A percentile compares a stretch with the other conserved stretches of the same genome.
phyloP scores from a whole-genome alignment of 1,139 yeast genomes.

The Debaryomycetaceae sp. region DNA sequence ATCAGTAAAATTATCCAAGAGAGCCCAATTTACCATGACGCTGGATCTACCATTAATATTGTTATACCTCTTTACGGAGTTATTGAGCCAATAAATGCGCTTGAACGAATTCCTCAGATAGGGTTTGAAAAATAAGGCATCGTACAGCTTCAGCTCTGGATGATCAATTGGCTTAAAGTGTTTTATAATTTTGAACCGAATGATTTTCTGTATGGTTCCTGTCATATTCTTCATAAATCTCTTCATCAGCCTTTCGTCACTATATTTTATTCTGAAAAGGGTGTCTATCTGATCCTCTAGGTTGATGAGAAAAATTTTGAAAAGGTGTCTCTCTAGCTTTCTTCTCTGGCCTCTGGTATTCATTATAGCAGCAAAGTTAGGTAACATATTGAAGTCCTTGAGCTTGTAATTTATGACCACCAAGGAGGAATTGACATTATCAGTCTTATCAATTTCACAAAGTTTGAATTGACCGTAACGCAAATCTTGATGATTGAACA shows the following conservation, averaged over 20 bases:
- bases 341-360: slow-evolving; percentile 23
- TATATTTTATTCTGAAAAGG: slow-evolving; percentile 34
- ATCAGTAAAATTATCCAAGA: slow-evolving; percentile 3
- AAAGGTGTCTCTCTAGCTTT: slow-evolving; percentile 29
- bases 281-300: slow-evolving; percentile 39
- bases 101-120: slow-evolving; percentile 23
- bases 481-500: slow-evolving; percentile 23
- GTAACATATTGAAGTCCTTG: slow-evolving; percentile 33
- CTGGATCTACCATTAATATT: neutral
- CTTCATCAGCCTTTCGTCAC: slow-evolving; percentile 21
- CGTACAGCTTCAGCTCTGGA: slow-evolving; percentile 11
- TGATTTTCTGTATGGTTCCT: slow-evolving; percentile 24
- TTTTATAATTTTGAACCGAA: slow-evolving; percentile 22
- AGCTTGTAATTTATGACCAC: slow-evolving; percentile 25
- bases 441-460: slow-evolving; percentile 18
- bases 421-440: slow-evolving; percentile 8
- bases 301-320: slow-evolving; percentile 37
- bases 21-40: slow-evolving; percentile 2
- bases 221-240: slow-evolving; percentile 24
- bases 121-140: slow-evolving; percentile 30
- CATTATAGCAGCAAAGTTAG: slow-evolving; percentile 29
- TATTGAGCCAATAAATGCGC: slow-evolving; percentile 32
- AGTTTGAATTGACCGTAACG: slow-evolving; percentile 27
- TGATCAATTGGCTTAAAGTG: slow-evolving; percentile 16
- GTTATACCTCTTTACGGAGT: slow-evolving; percentile 3